Base-by-base conservation (phyloP, 805 yeast species). In the Yarrowia hollandica region DNA sequence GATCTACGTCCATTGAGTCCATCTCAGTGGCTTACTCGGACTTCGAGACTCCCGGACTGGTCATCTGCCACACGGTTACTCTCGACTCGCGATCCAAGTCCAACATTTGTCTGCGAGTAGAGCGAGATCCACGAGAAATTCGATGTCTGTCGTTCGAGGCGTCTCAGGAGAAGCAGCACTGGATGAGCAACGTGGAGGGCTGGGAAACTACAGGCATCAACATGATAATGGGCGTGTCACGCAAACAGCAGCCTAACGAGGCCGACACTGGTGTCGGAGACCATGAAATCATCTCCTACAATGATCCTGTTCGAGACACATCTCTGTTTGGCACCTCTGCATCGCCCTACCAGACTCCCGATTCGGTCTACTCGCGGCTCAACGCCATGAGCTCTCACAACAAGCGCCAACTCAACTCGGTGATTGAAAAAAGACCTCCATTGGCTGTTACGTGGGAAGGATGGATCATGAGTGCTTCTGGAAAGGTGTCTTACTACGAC, bases 61-160 rank as follows among this genome's bases (percentile, higher is more conserved):
- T 88, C 55, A 82, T 86, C 6, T 74, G 88, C 74, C 96, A 89
- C 66, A 85, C 94, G 0, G 85, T 82, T 66, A 81, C 81, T 41
- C 81, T 85, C 44, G 88, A 84, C 61, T 86, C 86, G 67, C 77
- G 84, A 60, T 90, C 95, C 9, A 86, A 87, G 66, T 86, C 82
- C 60, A 85, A 82, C 64, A 90, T 90, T 37, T 90, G 97, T 70
- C 72, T 90, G 59, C 81, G 96, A 71, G 95, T 88, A 35, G 97
- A 90, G 71, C 85, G 97, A 79, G 97, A 90, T 71, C 89, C 92
- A 1, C 80, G 96, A 66, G 97, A 90, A 72, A 88, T 88, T 34
- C 81, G 96, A 74, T 90, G 97, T 72, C 77, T 86, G 37, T 96
- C 96, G 23, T 87, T 90, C 68, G 88, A 84, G 58, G 81, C 86